These are phyloP conservation scores for Viscum album DNA, from an alignment of 177 flowering plant genomes.

Conservation along the genomic window DNA sequence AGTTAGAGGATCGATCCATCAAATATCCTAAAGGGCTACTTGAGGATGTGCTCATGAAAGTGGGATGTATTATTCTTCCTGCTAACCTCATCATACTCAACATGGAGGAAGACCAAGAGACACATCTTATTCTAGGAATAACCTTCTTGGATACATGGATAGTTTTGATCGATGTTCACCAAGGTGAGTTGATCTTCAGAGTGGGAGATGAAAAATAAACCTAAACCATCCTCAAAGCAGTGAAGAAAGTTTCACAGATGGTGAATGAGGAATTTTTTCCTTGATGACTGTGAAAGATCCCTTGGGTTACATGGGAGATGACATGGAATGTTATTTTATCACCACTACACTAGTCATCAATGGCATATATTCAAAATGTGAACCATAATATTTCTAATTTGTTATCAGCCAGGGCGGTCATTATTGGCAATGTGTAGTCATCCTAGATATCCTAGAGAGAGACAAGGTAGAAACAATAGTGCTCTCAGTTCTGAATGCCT, in stretches of 20 bases:
- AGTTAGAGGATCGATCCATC: background rate
- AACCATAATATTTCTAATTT: too few species aligned
- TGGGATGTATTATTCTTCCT: background rate
- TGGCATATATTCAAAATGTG: too few species aligned
- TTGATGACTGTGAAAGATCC: background rate
- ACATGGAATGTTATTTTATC: background rate
- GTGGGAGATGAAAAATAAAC: background rate
- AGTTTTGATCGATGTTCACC: background rate
- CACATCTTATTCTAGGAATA: background rate
- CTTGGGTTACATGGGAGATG: too few species aligned
- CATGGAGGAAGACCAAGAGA: background rate
- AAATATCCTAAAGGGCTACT: background rate
- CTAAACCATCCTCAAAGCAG: background rate
- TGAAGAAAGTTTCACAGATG: background rate
- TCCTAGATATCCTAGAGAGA: background rate
- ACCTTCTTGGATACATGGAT: background rate
- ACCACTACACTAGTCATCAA: background rate
- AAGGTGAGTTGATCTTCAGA: background rate
- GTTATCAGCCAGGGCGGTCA: too few species aligned
- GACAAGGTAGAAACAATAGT: background rate
- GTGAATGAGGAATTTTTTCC: background rate
- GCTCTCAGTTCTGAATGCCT: background rate
- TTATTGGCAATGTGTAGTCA: background rate
- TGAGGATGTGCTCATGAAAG: background rate
- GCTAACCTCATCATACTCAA: background rate